A percentile compares a stretch with the other conserved stretches of the same genome.
Conservation (phyloP, 2,329 filamentous ascomycete species). For the Cladobotryum protrusum region DNA sequence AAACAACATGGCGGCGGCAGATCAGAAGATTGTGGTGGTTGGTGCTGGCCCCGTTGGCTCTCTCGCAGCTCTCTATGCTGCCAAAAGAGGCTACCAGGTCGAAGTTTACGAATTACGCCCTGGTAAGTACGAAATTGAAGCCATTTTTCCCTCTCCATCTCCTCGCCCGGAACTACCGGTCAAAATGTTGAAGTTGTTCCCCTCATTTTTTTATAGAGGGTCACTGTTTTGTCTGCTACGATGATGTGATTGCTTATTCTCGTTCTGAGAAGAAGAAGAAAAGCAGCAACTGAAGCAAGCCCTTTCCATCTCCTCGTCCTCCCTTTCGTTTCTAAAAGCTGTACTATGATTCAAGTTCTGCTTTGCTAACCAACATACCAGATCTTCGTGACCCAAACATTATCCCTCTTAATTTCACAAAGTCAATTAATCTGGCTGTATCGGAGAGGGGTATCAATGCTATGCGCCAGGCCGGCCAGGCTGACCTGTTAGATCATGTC, state of each 20-base stretch:
- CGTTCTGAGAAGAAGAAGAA: too few species aligned
- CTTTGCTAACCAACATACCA: slow-evolving; percentile 30
- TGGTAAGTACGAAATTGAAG: slow-evolving; percentile 52
- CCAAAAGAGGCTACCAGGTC: slow-evolving; percentile 78
- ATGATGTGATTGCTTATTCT: too few species aligned
- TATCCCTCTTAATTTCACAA: slow-evolving; percentile 87
- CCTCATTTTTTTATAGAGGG: too few species aligned
- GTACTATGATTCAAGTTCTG: too few species aligned
- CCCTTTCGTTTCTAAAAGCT: too few species aligned
- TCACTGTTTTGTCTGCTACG: too few species aligned
- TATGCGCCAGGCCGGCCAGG: slow-evolving; percentile 62
- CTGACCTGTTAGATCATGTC: slow-evolving; percentile 65
- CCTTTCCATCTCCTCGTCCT: too few species aligned
- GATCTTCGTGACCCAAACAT: slow-evolving; percentile 82
- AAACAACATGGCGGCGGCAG: slow-evolving; percentile 25
- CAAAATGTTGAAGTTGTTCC: too few species aligned
- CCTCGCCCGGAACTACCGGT: too few species aligned
- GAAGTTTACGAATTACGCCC: slow-evolving; percentile 90
- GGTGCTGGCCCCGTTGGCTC: slow-evolving; percentile 92
- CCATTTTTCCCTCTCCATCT: background rate
- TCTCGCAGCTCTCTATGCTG: slow-evolving; percentile 86
- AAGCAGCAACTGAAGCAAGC: too few species aligned
- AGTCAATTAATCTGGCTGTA: slow-evolving; percentile 95
- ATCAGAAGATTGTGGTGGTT: slow-evolving; percentile 72
- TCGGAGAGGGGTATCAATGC: slow-evolving; percentile 92